These are phyloP conservation scores for Acorus calamus DNA, from an alignment of 106 monocot species.

Conservation along the genomic window DNA sequence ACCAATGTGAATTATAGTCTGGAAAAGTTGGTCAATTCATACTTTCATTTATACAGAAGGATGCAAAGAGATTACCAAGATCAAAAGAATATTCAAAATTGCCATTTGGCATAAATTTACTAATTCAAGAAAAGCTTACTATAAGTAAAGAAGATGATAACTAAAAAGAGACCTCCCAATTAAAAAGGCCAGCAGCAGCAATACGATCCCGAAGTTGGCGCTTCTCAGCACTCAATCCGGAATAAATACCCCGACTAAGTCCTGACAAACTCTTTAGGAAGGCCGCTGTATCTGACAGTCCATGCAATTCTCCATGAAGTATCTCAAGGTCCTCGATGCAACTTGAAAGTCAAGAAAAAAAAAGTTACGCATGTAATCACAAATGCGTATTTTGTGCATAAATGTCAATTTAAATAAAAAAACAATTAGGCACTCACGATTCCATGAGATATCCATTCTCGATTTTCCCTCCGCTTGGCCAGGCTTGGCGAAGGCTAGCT, in stretches of 20 bases:
- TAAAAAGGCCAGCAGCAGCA: constrained; percentile 76
- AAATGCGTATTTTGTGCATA: not conserved
- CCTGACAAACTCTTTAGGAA: constrained; percentile 82
- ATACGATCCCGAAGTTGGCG: constrained; percentile 46
- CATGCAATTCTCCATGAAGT: constrained; percentile 75
- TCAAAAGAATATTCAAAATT: not conserved
- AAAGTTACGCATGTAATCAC: not conserved
- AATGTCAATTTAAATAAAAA: not conserved
- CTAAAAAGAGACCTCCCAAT: constrained; percentile 61
- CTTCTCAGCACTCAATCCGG: constrained; percentile 52
- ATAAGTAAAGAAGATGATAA: not conserved
- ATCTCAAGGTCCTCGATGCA: constrained; percentile 76
- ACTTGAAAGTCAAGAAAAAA: constrained; percentile 18
- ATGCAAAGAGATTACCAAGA: not conserved
- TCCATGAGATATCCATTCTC: constrained; percentile 26
- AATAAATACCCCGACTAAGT: constrained; percentile 32
- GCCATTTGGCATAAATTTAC: not conserved
- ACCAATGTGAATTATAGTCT: not conserved
- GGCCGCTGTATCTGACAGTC: constrained; percentile 67
- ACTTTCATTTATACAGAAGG: too few relatives aligned
- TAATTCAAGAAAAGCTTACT: not conserved
- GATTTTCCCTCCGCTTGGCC: constrained; percentile 19
- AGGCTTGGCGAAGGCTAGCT: constrained; percentile 36
- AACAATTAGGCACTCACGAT: constrained; percentile 36
- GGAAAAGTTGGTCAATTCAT: too few relatives aligned